These are phyloP conservation scores for Fusarium scirpi DNA, from an alignment of 2,329 filamentous ascomycete genomes.

Conservation along the genomic window DNA sequence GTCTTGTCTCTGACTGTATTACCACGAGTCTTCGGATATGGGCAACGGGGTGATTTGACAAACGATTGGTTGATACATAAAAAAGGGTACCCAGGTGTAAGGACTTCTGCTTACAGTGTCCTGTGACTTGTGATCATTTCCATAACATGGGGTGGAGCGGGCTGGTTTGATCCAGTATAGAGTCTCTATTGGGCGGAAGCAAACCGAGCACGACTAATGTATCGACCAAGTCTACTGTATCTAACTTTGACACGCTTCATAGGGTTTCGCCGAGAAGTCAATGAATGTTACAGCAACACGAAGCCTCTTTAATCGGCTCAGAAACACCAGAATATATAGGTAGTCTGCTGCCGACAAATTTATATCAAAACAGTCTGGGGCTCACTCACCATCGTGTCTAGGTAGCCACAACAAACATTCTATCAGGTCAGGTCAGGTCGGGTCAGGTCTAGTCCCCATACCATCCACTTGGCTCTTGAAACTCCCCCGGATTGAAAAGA, in stretches of 20 bases:
- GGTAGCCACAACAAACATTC: neutral
- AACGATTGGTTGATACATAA: neutral
- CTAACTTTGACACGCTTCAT: neutral
- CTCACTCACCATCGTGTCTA: neutral
- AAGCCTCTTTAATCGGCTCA: neutral
- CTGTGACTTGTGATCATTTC: conserved; percentile 4
- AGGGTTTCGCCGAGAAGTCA: conserved; percentile 2
- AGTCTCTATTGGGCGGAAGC: conserved; percentile 3
- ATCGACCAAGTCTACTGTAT: neutral
- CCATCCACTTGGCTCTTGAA: conserved; percentile 3
- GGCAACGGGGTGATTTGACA: neutral
- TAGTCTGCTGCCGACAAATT: neutral
- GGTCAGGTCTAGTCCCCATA: conserved; percentile 3
- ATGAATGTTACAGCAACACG: neutral
- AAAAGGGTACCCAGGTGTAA: conserved; percentile 7
- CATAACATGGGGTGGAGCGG: conserved; percentile 17
- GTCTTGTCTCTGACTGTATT: conserved; percentile 8
- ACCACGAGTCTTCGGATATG: neutral
- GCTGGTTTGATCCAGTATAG: conserved; percentile 10
- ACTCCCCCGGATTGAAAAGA: conserved; percentile 41
- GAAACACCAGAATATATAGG: neutral
- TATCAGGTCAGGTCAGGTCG: conserved; percentile 11
- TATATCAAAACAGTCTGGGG: neutral
- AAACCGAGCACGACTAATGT: conserved; percentile 22
- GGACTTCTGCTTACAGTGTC: conserved; percentile 3